Base-by-base conservation (phyloP, 164 flowering plant species). In the Vitis rotundifolia region DNA sequence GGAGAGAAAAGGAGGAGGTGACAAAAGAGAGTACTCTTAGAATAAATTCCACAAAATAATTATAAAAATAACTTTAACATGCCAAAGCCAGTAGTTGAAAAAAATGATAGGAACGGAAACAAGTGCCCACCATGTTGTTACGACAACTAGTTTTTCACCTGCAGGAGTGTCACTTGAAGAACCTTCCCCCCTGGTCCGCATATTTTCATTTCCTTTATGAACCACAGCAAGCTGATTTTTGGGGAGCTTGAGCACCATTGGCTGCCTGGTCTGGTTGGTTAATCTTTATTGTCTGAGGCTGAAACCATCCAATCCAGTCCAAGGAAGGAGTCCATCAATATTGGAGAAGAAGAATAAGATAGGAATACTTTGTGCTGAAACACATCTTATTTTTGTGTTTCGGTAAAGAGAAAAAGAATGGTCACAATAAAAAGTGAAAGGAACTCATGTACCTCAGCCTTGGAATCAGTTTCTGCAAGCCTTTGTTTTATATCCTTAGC, bases 141-240 rank as follows among this genome's bases (percentile, higher is more conserved):
- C 2, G 58, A 65, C 56, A 53, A 53, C 5, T 53, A 53, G 56
- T 53, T 11, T 53, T 53, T 53, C 26, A 22, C 26, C 26, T 18
- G 68, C 64, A 29, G 26, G 44, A 9, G 68, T 12, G 56, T 22
- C 64, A 56, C 67, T 8, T 0, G 50, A 49, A 48, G 28, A 63
- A 68, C 51, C 56, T 59, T 47, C 61, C 8, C 49, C 59, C 66
- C 15, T 29, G 16, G 26, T 28, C 18, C 37, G 18, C 48, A 11
- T 16, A 26, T 26, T 53, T 4, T 51, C 1, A n/a, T 70, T 63
- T 49, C 16, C 13, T 71, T 61, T 61, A 78, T 0, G 75, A 72
- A 44, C 81, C 87, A 57, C 87, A 84, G 85, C 87, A 82, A 60
- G 78, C 61, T 12, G 87, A 84, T 60, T 73, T 82, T 50, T 75